Conservation (phyloP, 2,329 filamentous ascomycete genomes). For the Epichloe baconii region DNA sequence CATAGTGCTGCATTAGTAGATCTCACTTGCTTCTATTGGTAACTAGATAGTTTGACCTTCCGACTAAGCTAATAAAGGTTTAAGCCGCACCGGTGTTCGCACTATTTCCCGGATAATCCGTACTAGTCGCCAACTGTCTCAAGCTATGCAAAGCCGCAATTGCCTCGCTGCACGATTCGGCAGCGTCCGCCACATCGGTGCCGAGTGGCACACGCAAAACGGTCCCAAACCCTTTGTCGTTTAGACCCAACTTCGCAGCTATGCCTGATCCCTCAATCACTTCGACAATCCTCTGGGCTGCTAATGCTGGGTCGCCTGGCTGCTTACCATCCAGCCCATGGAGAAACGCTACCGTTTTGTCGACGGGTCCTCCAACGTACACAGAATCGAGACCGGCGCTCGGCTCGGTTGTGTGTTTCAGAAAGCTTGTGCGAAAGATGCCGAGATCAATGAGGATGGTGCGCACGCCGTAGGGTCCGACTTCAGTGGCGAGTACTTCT, state of each 20-base stretch:
- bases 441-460: too few relatives aligned
- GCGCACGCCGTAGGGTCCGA: too few relatives aligned
- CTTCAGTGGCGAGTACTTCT: too few relatives aligned
- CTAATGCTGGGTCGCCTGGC: background rate
- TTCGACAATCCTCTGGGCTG: background rate
- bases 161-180: background rate
- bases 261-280: background rate
- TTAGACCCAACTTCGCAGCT: background rate
- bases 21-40: too few relatives aligned
- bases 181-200: background rate
- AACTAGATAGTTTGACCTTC: too few relatives aligned
- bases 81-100: background rate
- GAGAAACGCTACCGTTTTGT: slow-evolving; percentile 1
- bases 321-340: background rate
- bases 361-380: too few relatives aligned
- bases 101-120: background rate
- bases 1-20: too few relatives aligned
- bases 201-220: background rate
- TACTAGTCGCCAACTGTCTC: background rate
- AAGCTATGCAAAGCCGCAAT: background rate
- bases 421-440: too few relatives aligned
- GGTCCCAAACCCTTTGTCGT: background rate
- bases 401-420: too few relatives aligned
- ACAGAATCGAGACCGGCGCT: too few relatives aligned
- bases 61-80: too few relatives aligned